Base-by-base conservation (phyloP, 2,329 filamentous ascomycete genomes). In the Aspergillus tanneri region DNA sequence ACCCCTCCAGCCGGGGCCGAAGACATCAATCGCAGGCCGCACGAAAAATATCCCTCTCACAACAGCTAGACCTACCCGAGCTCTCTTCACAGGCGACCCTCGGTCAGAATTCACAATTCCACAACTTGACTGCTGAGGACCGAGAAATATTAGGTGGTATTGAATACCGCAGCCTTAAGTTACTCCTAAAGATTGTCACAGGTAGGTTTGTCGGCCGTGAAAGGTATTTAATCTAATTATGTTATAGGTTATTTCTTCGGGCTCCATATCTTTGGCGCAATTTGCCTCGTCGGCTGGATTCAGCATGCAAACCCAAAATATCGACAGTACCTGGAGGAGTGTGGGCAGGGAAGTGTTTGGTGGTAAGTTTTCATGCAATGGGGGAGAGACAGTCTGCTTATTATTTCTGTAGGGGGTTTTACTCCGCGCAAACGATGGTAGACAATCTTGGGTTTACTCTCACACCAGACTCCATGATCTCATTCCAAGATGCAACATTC, bases 381-480 rank as follows among this genome's bases (percentile, higher is more conserved):
- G n/a, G n/a, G n/a, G n/a, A n/a, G n/a, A n/a, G n/a, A n/a, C n/a
- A n/a, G n/a, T n/a, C n/a, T n/a, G n/a, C n/a, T n/a, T n/a, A n/a
- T n/a, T n/a, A n/a, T n/a, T n/a, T n/a, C n/a, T n/a, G 4, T 36
- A 76, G 74, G 75, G 73, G 69, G 2, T 68, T 78, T 25, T 79
- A 74, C 57, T 75, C 76, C 0, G 66, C 77, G 1, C 74, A 77
- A 49, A 80, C 77, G 0, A 78, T 78, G 66, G 63, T 75, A 11
- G 66, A 73, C 46, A 81, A 81, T 49, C 68, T 81, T 4, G 79
- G 79, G 19, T 75, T 79, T 48, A 79, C 77, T 0, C 66, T 82
- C 4, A 78, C 79, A 0, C 76, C 79, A 0, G 76, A 80, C 44
- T 80, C 77, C 2, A 79, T 79, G 76, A 62, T 77, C 10, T 65